These are phyloP conservation scores for Crepidotus variabilis DNA, from an alignment of 768 basidiomycete species.

Conservation along the genomic window DNA sequence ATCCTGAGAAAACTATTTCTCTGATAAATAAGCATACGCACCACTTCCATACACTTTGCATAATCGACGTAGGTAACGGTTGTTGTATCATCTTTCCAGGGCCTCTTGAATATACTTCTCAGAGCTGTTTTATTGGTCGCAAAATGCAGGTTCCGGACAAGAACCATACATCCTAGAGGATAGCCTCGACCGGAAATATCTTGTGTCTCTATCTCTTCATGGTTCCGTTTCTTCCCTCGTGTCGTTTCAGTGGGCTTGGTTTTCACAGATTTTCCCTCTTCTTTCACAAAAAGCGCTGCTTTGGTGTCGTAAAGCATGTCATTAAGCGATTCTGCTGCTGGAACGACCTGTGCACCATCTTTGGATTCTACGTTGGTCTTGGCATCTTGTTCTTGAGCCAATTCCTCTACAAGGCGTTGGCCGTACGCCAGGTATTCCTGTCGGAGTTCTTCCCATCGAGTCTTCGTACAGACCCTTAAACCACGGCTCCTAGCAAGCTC, in stretches of 20 bases:
- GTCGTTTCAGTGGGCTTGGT: background rate
- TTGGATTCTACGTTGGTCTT: constrained; percentile 4
- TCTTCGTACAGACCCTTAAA: constrained; percentile 53
- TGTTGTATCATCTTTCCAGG: constrained; percentile 28
- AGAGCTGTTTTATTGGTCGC: constrained; percentile 83
- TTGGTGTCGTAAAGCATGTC: background rate
- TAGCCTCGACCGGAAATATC: constrained; percentile 36
- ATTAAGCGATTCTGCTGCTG: background rate
- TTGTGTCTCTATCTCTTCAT: background rate
- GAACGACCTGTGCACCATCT: background rate
- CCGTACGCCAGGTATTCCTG: constrained; percentile 70
- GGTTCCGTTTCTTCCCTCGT: background rate
- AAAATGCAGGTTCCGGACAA: constrained; percentile 64
- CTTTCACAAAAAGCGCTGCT: background rate
- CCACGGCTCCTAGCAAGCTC: constrained; percentile 48
- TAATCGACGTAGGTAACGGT: constrained; percentile 79
- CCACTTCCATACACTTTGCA: constrained; percentile 71
- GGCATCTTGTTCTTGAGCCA: constrained; percentile 32
- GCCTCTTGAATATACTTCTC: constrained; percentile 48
- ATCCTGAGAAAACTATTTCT: too few relatives aligned
- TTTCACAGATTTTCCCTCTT: background rate
- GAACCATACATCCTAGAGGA: constrained; percentile 66
- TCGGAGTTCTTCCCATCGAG: constrained; percentile 59
- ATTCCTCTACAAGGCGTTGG: constrained; percentile 45
- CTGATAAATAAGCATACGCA: constrained; percentile 31